phyloP scores from a whole-genome alignment of 2,329 filamentous ascomycete species.

The Zalaria sp. region DNA sequence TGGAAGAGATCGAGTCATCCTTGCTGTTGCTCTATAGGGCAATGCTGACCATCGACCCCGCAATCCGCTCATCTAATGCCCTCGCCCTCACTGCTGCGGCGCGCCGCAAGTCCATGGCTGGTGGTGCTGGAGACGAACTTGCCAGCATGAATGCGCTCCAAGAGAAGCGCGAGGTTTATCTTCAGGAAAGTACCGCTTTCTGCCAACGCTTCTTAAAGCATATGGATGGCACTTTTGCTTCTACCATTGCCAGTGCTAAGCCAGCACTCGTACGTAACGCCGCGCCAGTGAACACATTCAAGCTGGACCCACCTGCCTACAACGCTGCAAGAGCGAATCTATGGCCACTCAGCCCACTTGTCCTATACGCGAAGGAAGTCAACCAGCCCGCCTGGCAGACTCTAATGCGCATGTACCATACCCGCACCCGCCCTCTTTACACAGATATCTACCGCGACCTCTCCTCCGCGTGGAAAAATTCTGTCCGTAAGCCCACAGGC shows the following conservation, averaged over 20 bases:
- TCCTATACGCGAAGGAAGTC: constrained; percentile 79
- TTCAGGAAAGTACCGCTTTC: constrained; percentile 61
- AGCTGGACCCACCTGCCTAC: constrained; percentile 55
- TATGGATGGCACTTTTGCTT: constrained; percentile 67
- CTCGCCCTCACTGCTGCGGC: constrained; percentile 42
- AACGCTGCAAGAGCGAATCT: constrained; percentile 57
- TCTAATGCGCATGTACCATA: constrained; percentile 67
- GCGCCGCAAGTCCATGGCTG: constrained; percentile 42
- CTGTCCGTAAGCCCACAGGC: constrained; percentile 15
- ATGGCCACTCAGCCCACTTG: constrained; percentile 77
- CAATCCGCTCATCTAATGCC: constrained; percentile 43
- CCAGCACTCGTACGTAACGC: constrained; percentile 16
- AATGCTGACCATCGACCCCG: constrained; percentile 84
- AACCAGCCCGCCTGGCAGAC: constrained; percentile 70
- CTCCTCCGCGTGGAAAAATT: constrained; percentile 52
- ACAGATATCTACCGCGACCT: constrained; percentile 70
- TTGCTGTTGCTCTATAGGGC: constrained; percentile 79
- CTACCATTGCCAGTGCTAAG: constrained; percentile 46
- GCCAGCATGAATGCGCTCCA: constrained; percentile 85
- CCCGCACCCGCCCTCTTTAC: constrained; percentile 62
- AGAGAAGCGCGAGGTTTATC: constrained; percentile 86
- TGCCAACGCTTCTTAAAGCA: constrained; percentile 68
- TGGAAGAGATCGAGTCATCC: constrained; percentile 65
- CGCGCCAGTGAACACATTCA: constrained; percentile 29
- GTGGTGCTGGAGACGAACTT: constrained; percentile 52